Evolutionary conservation across 2,329 filamentous ascomycete species (phyloP).

Genomic region (Trichophyton verrucosum): DNA sequence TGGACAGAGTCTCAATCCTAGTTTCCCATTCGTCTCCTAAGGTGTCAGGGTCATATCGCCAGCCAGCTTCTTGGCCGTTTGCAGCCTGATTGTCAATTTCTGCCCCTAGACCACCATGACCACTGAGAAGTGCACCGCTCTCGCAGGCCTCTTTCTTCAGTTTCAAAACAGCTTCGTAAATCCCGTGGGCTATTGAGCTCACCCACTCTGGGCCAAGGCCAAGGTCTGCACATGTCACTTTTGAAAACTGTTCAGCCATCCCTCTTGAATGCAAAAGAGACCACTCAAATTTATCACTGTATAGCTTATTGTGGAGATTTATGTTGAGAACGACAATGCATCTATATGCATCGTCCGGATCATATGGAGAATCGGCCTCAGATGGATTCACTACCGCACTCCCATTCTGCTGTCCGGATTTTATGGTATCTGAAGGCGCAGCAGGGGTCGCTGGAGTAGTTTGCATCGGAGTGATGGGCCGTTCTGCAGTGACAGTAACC

Average conservation of each 20-base stretch:
- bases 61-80: constrained; percentile 71
- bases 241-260: constrained; percentile 83
- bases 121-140: constrained; percentile 70
- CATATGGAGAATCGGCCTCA: constrained; percentile 59
- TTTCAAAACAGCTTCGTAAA: constrained; percentile 85
- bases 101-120: constrained; percentile 51
- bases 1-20: constrained; percentile 67
- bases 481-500: background rate
- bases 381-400: constrained; percentile 25
- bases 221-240: constrained; percentile 82
- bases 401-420: constrained; percentile 2
- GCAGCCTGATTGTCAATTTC: constrained; percentile 85
- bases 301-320: constrained; percentile 79
- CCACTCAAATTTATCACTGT: constrained; percentile 97
- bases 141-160: constrained; percentile 96
- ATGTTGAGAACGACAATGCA: constrained; percentile 86
- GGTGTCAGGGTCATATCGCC: constrained; percentile 89
- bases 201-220: constrained; percentile 88
- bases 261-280: constrained; percentile 84
- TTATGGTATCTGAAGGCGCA: constrained; percentile 12
- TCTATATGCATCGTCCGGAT: constrained; percentile 87
- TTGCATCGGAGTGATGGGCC: constrained; percentile 21
- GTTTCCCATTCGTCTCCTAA: constrained; percentile 76
- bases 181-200: constrained; percentile 84
- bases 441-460: constrained; percentile 13